Conservation (phyloP, 108 stramenopile species). For the Parietichytrium sp. region DNA sequence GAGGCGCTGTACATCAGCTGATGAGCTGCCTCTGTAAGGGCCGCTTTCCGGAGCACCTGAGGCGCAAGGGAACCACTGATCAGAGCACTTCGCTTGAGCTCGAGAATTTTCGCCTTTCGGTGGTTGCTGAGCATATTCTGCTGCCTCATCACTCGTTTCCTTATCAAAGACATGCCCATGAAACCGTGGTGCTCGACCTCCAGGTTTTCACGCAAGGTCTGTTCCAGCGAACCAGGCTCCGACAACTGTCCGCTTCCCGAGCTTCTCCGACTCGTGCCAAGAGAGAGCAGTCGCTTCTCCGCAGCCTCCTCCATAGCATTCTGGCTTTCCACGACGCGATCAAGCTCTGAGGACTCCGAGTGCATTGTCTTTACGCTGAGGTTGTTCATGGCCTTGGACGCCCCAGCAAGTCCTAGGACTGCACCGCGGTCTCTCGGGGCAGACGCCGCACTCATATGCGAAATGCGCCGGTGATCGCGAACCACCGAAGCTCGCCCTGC, state of each 20-base stretch:
- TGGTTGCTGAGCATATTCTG: not conserved
- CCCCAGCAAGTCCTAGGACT: too few species aligned
- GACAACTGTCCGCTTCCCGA: too few species aligned
- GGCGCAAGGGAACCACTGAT: not conserved
- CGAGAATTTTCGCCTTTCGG: not conserved
- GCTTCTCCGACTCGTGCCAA: too few species aligned
- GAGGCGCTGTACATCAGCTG: too few species aligned
- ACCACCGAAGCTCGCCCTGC: too few species aligned
- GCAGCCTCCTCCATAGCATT: not conserved
- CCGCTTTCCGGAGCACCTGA: too few species aligned
- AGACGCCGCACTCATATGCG: too few species aligned
- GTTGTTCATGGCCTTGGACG: too few species aligned
- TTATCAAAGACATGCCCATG: not conserved
- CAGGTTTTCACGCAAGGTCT: not conserved
- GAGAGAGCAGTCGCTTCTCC: not conserved
- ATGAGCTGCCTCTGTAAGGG: too few species aligned
- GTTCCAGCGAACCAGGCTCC: too few species aligned
- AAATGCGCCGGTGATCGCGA: too few species aligned
- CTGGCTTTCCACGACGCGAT: not conserved
- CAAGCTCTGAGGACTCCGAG: not conserved
- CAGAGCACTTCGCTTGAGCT: slow-evolving; percentile 22
- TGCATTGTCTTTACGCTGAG: not conserved
- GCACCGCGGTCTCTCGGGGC: too few species aligned
- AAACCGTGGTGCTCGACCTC: not conserved
- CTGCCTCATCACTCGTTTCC: not conserved